Percentiles rank a stretch among this genome's conserved stretches.
Evolutionary conservation across 208 protist genomes (phyloP).

Genomic region (Leptomonas seymouri): DNA sequence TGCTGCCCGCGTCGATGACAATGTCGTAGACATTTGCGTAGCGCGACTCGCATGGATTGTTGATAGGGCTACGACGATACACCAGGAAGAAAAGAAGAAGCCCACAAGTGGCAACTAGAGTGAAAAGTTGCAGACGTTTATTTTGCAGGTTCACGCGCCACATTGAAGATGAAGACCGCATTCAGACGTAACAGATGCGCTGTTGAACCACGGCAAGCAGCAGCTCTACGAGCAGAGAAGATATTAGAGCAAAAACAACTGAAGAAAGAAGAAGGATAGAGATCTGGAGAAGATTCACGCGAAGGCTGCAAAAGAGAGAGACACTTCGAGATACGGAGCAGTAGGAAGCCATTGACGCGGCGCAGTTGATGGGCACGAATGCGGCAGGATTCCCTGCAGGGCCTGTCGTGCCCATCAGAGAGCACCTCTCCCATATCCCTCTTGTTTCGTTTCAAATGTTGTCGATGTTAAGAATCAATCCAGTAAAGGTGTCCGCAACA

Average conservation of each 20-base stretch:
- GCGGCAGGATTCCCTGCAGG: too few species aligned
- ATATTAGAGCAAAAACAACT: not conserved
- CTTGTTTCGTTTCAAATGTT: too few species aligned
- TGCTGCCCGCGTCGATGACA: slow-evolving; percentile 76
- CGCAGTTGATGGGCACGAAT: too few species aligned
- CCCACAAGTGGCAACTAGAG: slow-evolving; percentile 1
- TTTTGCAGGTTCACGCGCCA: slow-evolving; percentile 13
- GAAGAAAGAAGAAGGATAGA: not conserved
- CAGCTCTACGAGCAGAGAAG: not conserved
- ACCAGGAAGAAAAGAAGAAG: slow-evolving; percentile 6
- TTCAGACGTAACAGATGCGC: not conserved
- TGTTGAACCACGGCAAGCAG: not conserved
- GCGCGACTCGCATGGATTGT: slow-evolving; percentile 18
- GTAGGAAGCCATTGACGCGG: too few species aligned
- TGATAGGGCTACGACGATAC: not conserved
- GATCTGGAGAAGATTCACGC: not conserved
- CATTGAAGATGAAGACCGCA: slow-evolving; percentile 1
- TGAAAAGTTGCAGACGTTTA: slow-evolving; percentile 10
- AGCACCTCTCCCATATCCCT: too few species aligned
- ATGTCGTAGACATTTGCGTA: slow-evolving; percentile 47
- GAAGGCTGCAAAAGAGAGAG: not conserved
- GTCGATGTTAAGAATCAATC: too few species aligned
- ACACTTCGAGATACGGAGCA: too few species aligned
- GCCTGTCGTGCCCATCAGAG: too few species aligned
- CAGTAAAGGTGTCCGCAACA: too few species aligned